A percentile compares a stretch with the other conserved stretches of the same genome.
Evolutionary conservation across 2,329 filamentous ascomycete genomes (phyloP).

Genomic region (Aspergillus costaricaensis): DNA sequence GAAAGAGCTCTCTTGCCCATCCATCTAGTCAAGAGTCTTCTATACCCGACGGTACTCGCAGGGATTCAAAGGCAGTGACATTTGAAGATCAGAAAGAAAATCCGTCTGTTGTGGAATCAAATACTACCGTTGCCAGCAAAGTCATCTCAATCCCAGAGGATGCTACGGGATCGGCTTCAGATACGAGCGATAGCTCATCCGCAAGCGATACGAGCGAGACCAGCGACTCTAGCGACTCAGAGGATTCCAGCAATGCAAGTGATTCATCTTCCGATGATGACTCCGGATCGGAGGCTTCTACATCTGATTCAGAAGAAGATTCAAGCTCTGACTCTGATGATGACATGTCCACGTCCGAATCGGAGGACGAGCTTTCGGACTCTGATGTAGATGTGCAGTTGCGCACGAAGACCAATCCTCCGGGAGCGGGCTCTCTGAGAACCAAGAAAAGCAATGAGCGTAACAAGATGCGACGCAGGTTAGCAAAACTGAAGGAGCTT

Average conservation of each 20-base stretch:
- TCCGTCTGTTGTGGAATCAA: slow-evolving; percentile 11
- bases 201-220: slow-evolving; percentile 29
- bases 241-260: slow-evolving; percentile 14
- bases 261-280: slow-evolving; percentile 22
- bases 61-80: slow-evolving; percentile 37
- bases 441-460: slow-evolving; percentile 61
- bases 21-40: slow-evolving; percentile 20
- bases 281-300: slow-evolving; percentile 41
- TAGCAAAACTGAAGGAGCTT: slow-evolving; percentile 56
- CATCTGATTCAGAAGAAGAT: slow-evolving; percentile 29
- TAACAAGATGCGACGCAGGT: slow-evolving; percentile 50
- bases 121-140: slow-evolving; percentile 18
- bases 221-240: slow-evolving; percentile 29
- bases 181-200: slow-evolving; percentile 15
- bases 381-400: slow-evolving; percentile 12
- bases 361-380: slow-evolving; percentile 26
- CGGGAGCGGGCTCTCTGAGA: slow-evolving; percentile 51
- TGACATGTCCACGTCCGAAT: slow-evolving; percentile 37
- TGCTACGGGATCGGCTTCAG: slow-evolving; percentile 14
- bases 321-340: slow-evolving; percentile 29
- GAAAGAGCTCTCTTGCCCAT: slow-evolving; percentile 15
- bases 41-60: slow-evolving; percentile 26
- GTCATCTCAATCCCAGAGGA: slow-evolving; percentile 19
- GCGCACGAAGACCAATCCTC: slow-evolving; percentile 36
- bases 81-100: slow-evolving; percentile 28